A percentile compares a stretch with the other conserved stretches of the same genome.
Evolutionary conservation across 2,329 filamentous ascomycete species (phyloP).

Genomic region (Trichoderma sp.): DNA sequence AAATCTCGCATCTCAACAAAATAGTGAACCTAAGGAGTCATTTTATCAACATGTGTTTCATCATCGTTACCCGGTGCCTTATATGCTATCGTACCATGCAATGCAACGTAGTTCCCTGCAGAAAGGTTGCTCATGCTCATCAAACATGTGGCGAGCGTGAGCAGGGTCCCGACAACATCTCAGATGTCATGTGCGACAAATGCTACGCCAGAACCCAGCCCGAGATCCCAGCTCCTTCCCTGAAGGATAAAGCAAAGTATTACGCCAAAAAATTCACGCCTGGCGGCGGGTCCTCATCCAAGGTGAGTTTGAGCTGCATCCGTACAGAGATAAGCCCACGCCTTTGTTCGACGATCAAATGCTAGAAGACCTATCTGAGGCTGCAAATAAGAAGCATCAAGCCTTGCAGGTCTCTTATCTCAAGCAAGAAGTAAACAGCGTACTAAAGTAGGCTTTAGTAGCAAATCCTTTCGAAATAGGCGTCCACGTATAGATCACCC

Average conservation of each 20-base stretch:
- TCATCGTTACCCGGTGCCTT: not conserved
- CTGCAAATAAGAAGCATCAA: not conserved
- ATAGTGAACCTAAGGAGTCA: not conserved
- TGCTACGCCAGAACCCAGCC: not conserved
- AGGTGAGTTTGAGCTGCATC: not conserved
- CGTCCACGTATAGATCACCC: not conserved
- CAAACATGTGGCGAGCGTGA: constrained; percentile 8
- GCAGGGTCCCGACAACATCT: constrained; percentile 7
- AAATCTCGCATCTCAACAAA: not conserved
- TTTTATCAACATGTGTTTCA: not conserved
- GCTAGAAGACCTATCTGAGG: not conserved
- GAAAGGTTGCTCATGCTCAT: not conserved
- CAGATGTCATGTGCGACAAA: not conserved
- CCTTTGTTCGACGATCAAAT: not conserved
- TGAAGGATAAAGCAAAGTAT: constrained; percentile 12
- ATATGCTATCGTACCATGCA: not conserved
- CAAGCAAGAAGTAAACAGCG: not conserved
- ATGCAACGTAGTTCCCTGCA: constrained; percentile 6
- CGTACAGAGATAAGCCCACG: not conserved
- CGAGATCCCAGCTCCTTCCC: not conserved
- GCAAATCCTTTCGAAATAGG: not conserved
- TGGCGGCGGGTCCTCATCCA: not conserved
- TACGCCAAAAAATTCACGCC: not conserved
- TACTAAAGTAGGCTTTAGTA: not conserved
- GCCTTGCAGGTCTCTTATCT: not conserved